Conservation (phyloP, 805 yeast genomes). For the Deakozyma indianensis region DNA sequence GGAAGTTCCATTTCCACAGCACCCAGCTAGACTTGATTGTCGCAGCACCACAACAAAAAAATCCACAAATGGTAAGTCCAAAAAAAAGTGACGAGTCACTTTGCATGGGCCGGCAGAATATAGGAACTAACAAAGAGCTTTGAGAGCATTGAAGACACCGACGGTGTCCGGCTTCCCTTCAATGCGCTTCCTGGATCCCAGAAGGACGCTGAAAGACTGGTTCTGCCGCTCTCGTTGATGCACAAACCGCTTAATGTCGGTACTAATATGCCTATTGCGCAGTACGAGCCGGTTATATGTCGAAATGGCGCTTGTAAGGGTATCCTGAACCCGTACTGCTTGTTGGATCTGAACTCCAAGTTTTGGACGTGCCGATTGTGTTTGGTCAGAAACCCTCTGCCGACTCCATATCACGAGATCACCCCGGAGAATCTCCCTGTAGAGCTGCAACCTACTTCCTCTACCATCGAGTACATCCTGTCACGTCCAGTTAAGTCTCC, state of each 20-base stretch:
- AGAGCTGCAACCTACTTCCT: conserved; percentile 51
- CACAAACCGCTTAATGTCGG: conserved; percentile 73
- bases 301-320: conserved; percentile 54
- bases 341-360: conserved; percentile 58
- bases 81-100: too few species aligned
- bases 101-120: too few species aligned
- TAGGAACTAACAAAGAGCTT: conserved; percentile 29
- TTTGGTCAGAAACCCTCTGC: conserved; percentile 60
- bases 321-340: conserved; percentile 60
- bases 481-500: conserved; percentile 71
- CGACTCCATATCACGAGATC: conserved; percentile 66
- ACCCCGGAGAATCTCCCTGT: conserved; percentile 65
- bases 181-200: conserved; percentile 73
- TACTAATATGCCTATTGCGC: conserved; percentile 53
- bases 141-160: conserved; percentile 37
- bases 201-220: conserved; percentile 67
- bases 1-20: too few species aligned
- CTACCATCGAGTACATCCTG: conserved; percentile 76
- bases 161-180: conserved; percentile 58
- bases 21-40: too few species aligned
- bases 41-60: too few species aligned
- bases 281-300: conserved; percentile 68
- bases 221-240: conserved; percentile 77
- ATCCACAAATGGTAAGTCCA: too few species aligned
- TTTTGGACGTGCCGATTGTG: conserved; percentile 82